Evolutionary conservation across 2,329 filamentous ascomycete genomes (phyloP).

Genomic region (Pseudogymnoascus sp.): DNA sequence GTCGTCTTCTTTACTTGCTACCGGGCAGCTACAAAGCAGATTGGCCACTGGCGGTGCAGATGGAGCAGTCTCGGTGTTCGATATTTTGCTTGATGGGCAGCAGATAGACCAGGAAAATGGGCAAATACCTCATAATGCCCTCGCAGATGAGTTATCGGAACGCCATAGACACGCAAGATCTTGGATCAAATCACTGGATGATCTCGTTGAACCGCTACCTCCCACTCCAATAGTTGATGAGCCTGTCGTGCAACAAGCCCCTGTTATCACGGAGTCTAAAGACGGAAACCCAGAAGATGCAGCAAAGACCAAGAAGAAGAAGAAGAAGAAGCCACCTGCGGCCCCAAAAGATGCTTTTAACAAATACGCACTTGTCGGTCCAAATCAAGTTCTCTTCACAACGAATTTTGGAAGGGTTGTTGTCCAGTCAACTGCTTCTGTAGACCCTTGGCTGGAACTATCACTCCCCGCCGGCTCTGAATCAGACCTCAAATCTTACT

Average conservation of each 20-base stretch:
- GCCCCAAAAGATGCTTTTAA: constrained; percentile 42
- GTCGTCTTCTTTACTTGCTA: constrained; percentile 52
- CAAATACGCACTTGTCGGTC: constrained; percentile 54
- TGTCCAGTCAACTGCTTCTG: constrained; percentile 30
- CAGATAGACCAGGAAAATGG: background rate
- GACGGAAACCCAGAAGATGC: background rate
- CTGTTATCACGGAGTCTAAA: background rate
- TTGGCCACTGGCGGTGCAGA: constrained; percentile 77
- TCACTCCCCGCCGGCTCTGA: constrained; percentile 21
- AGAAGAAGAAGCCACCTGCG: constrained; percentile 29
- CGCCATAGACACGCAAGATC: background rate
- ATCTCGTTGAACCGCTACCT: background rate
- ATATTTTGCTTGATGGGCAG: constrained; percentile 3
- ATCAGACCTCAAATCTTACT: constrained; percentile 40
- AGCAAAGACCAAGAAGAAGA: constrained; percentile 11
- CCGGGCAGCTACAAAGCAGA: constrained; percentile 1
- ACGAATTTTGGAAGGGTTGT: constrained; percentile 57
- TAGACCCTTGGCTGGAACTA: constrained; percentile 25
- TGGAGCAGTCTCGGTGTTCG: constrained; percentile 50
- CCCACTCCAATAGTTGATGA: background rate
- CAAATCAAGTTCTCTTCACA: constrained; percentile 45
- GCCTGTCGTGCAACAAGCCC: background rate
- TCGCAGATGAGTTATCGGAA: background rate
- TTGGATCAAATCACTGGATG: constrained; percentile 4
- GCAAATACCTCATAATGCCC: background rate